Percentiles rank a stretch among this genome's conserved stretches.
phyloP scores from a whole-genome alignment of 2,329 filamentous ascomycete genomes.

The Penicillium sp. region DNA sequence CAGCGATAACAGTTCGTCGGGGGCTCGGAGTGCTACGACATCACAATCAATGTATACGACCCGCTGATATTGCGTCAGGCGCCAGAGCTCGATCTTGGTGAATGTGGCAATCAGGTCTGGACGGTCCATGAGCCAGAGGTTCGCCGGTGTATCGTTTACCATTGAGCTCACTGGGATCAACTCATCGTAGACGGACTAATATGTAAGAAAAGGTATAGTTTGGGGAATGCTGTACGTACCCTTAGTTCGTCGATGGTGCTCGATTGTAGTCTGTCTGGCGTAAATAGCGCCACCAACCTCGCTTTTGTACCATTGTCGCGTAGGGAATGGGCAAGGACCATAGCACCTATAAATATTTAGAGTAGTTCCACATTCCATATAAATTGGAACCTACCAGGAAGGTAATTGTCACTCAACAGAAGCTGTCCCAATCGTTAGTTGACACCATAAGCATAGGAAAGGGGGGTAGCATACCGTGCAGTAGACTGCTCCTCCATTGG shows the following conservation, averaged over 20 bases:
- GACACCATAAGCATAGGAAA: background rate
- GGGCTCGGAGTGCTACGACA: slow-evolving; percentile 77
- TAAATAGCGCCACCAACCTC: slow-evolving; percentile 77
- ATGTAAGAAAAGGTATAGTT: background rate
- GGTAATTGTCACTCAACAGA: slow-evolving; percentile 80
- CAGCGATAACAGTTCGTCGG: slow-evolving; percentile 79
- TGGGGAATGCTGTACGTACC: slow-evolving; percentile 39
- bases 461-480: slow-evolving; percentile 48
- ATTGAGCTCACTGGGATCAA: slow-evolving; percentile 76
- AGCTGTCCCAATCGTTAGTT: slow-evolving; percentile 51
- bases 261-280: slow-evolving; percentile 65
- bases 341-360: slow-evolving; percentile 60
- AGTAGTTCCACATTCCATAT: background rate
- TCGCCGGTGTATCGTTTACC: slow-evolving; percentile 65
- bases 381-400: slow-evolving; percentile 60
- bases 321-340: slow-evolving; percentile 87
- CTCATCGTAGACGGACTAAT: slow-evolving; percentile 72
- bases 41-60: slow-evolving; percentile 95
- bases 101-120: slow-evolving; percentile 84
- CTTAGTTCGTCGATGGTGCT: slow-evolving; percentile 70
- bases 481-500: slow-evolving; percentile 51
- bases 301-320: slow-evolving; percentile 80
- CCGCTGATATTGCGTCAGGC: slow-evolving; percentile 76
- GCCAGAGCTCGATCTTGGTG: slow-evolving; percentile 94
- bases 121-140: slow-evolving; percentile 85